Percentiles rank a stretch among this genome's conserved stretches.
phyloP scores from a whole-genome alignment of 306 rosid species.

The Malus sylvestris region DNA sequence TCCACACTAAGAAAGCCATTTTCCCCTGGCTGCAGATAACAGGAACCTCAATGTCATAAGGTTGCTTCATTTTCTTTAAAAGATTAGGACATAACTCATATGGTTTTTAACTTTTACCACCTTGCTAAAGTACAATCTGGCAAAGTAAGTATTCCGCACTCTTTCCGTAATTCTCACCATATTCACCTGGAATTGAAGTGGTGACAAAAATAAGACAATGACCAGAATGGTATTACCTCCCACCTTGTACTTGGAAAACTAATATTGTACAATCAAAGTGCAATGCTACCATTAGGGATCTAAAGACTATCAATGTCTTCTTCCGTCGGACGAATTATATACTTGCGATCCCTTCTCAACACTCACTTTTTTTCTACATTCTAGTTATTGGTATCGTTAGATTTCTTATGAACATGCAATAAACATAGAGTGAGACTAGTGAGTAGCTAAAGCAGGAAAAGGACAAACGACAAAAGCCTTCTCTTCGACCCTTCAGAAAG shows the following conservation, averaged over 20 bases:
- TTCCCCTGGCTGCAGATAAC: conserved; percentile 72
- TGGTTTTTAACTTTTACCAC: conserved; percentile 27
- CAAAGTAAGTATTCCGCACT: conserved; percentile 75
- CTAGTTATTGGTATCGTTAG: neutral
- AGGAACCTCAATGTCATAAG: conserved; percentile 19
- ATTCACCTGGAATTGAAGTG: conserved; percentile 46
- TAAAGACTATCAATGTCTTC: neutral
- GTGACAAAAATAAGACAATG: conserved; percentile 6
- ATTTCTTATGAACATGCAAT: neutral
- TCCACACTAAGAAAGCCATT: conserved; percentile 63
- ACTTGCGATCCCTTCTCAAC: neutral
- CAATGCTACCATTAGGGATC: neutral
- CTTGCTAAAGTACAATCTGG: conserved; percentile 77
- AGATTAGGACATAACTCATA: conserved; percentile 3
- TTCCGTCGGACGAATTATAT: neutral
- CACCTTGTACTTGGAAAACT: neutral
- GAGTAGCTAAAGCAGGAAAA: conserved; percentile 7
- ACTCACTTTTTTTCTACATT: neutral
- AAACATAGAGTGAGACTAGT: neutral
- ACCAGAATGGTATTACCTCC: conserved; percentile 6
- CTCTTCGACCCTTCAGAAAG: conserved; percentile 8
- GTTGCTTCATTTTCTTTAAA: neutral
- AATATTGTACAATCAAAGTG: conserved; percentile 8
- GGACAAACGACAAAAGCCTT: neutral
- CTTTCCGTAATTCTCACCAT: conserved; percentile 85